Evolutionary conservation across 2,329 filamentous ascomycete genomes (phyloP), one percentile per base, ranked within the genome.

Genomic region (Pyrenochaeta sp.): DNA sequence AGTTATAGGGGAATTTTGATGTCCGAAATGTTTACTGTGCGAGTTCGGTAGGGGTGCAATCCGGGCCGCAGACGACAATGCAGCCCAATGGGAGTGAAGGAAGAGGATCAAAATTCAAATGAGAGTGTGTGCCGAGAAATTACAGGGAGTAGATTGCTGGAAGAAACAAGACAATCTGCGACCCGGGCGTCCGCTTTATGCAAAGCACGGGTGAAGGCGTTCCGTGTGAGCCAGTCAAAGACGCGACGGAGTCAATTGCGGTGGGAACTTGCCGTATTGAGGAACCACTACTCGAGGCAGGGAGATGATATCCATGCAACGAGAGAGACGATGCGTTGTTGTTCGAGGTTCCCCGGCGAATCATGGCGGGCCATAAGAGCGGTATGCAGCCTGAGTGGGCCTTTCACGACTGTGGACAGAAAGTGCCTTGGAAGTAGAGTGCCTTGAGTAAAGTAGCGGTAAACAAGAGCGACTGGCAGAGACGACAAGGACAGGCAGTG

Each of bases 51-150:
- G 55, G 56, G 52, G 47, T 24, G 36, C 42, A 47, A 42, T 28
- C 53, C 60, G 58, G 46, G 51, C 49, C 44, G 38, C 44, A 41
- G n/a, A n/a, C n/a, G n/a, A n/a, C 44, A 44, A 51, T 34, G 41
- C 34, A 29, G 30, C 43, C 67, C 65, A 71, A 69, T 69, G 44
- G 55, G 53, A 58, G 49, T 13, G 19, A 29, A 30, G 41, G 17
- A 46, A 47, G 42, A 46, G 39, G 31, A 40, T 53, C 52, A 61
- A 69, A 67, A 67, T 67, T 61, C 60, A 48, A 65, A 59, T 60
- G 64, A 49, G 54, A 58, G 60, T 68, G 65, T 69, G 66, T 57
- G 59, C 53, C 56, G 58, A 65, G 55, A 65, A 47, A 65, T 61
- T 64, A 46, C 57, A 67, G 55, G 60, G 57, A 48, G 52, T 48